phyloP scores from a whole-genome alignment of 208 protist genomes.

The Tritrichomonas foetus region DNA sequence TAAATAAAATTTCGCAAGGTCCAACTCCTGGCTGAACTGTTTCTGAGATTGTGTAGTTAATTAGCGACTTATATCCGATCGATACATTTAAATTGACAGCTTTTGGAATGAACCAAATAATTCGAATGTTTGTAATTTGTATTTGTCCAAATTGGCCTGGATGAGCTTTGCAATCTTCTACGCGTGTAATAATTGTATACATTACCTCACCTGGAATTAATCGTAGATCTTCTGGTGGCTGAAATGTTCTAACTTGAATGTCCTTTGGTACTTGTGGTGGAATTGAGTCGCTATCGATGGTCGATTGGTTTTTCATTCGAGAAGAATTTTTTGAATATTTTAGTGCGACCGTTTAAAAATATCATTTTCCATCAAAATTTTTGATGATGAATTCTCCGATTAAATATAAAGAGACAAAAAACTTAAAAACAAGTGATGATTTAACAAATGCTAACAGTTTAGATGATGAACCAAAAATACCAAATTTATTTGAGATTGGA shows the following conservation, averaged over 20 bases:
- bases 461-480: too few relatives aligned
- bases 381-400: too few relatives aligned
- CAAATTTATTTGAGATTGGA: too few relatives aligned
- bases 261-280: background rate
- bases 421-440: too few relatives aligned
- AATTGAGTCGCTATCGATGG: too few relatives aligned
- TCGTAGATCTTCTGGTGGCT: background rate
- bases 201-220: background rate
- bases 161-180: slow-evolving; percentile 7
- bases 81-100: background rate
- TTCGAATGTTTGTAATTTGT: slow-evolving; percentile 1
- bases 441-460: too few relatives aligned
- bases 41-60: background rate
- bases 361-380: too few relatives aligned
- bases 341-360: too few relatives aligned
- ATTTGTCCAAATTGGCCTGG: background rate
- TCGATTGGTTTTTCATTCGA: too few relatives aligned
- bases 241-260: background rate
- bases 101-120: slow-evolving; percentile 7
- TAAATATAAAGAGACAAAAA: too few relatives aligned
- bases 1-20: background rate
- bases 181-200: background rate
- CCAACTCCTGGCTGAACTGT: background rate
- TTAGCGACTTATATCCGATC: slow-evolving; percentile 4
- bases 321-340: too few relatives aligned